Conservation (phyloP, 805 yeast species). For the Torulaspora indica region DNA sequence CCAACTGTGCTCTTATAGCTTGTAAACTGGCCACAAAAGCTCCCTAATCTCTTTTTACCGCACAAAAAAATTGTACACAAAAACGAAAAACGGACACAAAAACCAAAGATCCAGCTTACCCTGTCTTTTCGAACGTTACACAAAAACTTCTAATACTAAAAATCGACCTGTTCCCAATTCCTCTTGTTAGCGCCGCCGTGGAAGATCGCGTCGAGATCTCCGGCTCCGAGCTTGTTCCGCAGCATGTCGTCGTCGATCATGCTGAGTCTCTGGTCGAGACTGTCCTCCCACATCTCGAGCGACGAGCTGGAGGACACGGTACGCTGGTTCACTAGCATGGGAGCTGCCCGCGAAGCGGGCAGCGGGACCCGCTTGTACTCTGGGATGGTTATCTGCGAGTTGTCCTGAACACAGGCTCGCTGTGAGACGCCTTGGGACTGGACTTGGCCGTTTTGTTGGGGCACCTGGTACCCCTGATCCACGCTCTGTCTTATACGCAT, state of each 20-base stretch:
- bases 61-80: background rate
- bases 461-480: slow-evolving; percentile 49
- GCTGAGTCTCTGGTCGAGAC: slow-evolving; percentile 36
- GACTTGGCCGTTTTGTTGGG: slow-evolving; percentile 4
- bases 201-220: slow-evolving; percentile 21
- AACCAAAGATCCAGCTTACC: background rate
- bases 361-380: slow-evolving; percentile 37
- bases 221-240: slow-evolving; percentile 24
- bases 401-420: slow-evolving; percentile 20
- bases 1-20: background rate
- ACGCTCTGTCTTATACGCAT: slow-evolving; percentile 70
- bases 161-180: slow-evolving; percentile 18
- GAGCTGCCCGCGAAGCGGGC: slow-evolving; percentile 32
- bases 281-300: slow-evolving; percentile 40
- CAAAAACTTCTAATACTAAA: slow-evolving; percentile 1
- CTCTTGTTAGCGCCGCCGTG: slow-evolving; percentile 14
- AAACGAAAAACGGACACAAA: background rate
- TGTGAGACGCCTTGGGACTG: slow-evolving; percentile 7
- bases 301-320: slow-evolving; percentile 36
- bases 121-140: background rate
- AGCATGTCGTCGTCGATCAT: slow-evolving; percentile 32
- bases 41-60: background rate
- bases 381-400: slow-evolving; percentile 26
- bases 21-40: background rate
- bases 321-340: slow-evolving; percentile 35